Percentiles rank a stretch among this genome's conserved stretches.
These are phyloP conservation scores for Phtheirospermum japonicum DNA, from an alignment of 257 asterid genomes.

Conservation along the genomic window DNA sequence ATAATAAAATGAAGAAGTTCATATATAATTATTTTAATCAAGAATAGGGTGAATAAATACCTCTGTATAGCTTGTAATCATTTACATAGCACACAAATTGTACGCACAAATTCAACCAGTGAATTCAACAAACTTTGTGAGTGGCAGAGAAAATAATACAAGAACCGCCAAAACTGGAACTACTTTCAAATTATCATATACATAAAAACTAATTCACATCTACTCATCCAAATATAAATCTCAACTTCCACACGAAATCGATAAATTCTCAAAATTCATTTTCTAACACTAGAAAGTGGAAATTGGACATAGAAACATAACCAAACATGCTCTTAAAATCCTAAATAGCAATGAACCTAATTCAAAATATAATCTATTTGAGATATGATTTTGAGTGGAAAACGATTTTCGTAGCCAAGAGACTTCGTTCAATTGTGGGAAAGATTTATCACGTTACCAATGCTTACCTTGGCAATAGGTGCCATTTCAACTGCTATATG, in stretches of 20 bases:
- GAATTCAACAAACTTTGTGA: conserved; percentile 2
- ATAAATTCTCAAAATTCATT: too few species aligned
- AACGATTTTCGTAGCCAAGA: not conserved
- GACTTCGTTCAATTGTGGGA: conserved; percentile 4
- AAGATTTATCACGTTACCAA: conserved; percentile 10
- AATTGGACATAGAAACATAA: not conserved
- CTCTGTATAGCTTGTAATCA: not conserved
- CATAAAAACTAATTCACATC: not conserved
- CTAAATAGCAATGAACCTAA: not conserved
- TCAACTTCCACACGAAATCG: too few species aligned
- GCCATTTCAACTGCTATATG: conserved; percentile 99
- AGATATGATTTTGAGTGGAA: conserved; percentile 1
- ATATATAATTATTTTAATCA: not conserved
- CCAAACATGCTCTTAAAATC: not conserved
- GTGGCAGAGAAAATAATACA: conserved; percentile 21
- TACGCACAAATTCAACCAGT: not conserved
- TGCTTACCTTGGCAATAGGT: conserved; percentile 90
- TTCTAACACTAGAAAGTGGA: too few species aligned
- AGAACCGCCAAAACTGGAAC: conserved; percentile 6
- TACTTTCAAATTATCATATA: not conserved
- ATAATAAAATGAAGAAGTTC: conserved; percentile 20
- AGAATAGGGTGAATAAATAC: not conserved
- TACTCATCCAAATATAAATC: too few species aligned
- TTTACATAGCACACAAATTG: not conserved
- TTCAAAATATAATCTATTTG: not conserved